Evolutionary conservation across 306 rosid genomes (phyloP), one percentile per base, ranked within the genome.

Genomic region (Inga laurina): DNA sequence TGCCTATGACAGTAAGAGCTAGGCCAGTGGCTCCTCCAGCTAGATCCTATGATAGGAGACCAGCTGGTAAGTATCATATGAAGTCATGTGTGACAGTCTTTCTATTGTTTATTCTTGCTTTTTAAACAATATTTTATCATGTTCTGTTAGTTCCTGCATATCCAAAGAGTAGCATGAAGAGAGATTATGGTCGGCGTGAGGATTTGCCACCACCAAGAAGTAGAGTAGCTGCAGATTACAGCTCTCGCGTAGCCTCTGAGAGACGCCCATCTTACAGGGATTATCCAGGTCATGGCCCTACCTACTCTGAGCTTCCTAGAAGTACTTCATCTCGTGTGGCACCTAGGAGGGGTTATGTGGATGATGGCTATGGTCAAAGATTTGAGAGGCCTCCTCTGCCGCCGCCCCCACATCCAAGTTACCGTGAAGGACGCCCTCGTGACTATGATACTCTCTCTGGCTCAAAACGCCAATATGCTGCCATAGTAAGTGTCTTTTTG

Each of bases 201-300:
- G 99, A 97, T 49, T 71, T 92, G 62, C 97, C 92, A 70, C 97
- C 98, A 51, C 93, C 97, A 83, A 92, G 99, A 85, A 90, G 90
- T 82, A 89, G 99, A 83, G 91, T 85, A 67, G 79, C 90, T 37
- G 76, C 86, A 37, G 97, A 92, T 85, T 97, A 97, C 86, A 89
- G 91, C 64, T 84, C 97, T 52, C 88, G 99, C 91, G 89, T 88
- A 77, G 82, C 90, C 37, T 89, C 91, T 71, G 99, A 97, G 65
- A 90, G 98, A 79, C 94, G 93, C 41, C 86, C 87, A 27, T 88
- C 94, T 48, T 94, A 91, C 86, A 88, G 95, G 88, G 99, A 92
- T 9, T 97, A 92, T 79, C 78, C 94, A 45, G 79, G 91, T 4
- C 97, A 94, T 78, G 94, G 91, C 51, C 89, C 92, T 87, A 85